Evolutionary conservation across 169 alveolate genomes (phyloP).

Genomic region (Hepatocystis sp.): DNA sequence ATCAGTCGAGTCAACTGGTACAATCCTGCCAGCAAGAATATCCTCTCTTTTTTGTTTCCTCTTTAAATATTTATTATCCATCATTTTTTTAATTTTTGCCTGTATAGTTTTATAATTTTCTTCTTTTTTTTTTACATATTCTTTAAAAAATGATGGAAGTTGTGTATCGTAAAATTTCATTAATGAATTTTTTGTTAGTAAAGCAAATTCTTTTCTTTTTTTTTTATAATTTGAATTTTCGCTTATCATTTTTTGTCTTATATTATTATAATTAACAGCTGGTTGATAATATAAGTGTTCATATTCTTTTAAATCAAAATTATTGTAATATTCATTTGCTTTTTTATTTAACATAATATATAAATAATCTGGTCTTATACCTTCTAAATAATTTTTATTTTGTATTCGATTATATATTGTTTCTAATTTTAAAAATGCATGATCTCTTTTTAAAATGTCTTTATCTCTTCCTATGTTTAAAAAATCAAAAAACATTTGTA

Average conservation of each 20-base stretch:
- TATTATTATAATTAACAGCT: slow-evolving; percentile 30
- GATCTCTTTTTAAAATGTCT: slow-evolving; percentile 49
- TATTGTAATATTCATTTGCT: slow-evolving; percentile 45
- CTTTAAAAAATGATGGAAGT: slow-evolving; percentile 62
- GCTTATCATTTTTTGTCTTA: slow-evolving; percentile 29
- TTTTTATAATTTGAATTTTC: slow-evolving; percentile 43
- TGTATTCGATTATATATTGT: slow-evolving; percentile 78
- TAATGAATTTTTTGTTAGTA: slow-evolving; percentile 32
- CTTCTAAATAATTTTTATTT: slow-evolving; percentile 80
- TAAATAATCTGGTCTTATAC: slow-evolving; percentile 87
- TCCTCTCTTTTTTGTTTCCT: slow-evolving; percentile 53
- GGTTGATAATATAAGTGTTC: slow-evolving; percentile 9
- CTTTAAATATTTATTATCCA: slow-evolving; percentile 31
- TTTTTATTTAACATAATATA: slow-evolving; percentile 79
- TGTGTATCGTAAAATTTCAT: slow-evolving; percentile 68
- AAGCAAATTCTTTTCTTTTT: slow-evolving; percentile 37
- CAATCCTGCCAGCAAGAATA: background rate
- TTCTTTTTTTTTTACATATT: slow-evolving; percentile 53
- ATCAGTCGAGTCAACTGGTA: background rate
- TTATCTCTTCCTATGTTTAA: slow-evolving; percentile 46
- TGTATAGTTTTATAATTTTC: slow-evolving; percentile 47
- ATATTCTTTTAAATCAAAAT: slow-evolving; percentile 77
- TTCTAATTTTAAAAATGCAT: slow-evolving; percentile 80
- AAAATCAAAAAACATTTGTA: slow-evolving; percentile 86
- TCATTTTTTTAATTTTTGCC: slow-evolving; percentile 31